These are phyloP conservation scores for Rugosomyces carneus DNA, from an alignment of 1,284 basidiomycete species.

Conservation along the genomic window DNA sequence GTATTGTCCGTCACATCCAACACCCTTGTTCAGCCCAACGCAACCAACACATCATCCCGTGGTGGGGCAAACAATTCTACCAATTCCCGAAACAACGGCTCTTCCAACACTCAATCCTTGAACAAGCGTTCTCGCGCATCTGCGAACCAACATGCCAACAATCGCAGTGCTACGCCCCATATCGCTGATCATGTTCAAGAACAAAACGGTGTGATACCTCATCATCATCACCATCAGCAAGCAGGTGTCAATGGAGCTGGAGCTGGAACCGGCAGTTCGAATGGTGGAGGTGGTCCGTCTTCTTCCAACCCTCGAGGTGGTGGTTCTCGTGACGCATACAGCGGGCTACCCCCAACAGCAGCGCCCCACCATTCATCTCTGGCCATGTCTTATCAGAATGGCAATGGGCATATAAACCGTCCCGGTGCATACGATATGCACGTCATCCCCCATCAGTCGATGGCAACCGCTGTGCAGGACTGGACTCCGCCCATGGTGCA, in stretches of 20 bases:
- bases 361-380: constrained; percentile 25
- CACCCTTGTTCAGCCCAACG: constrained; percentile 26
- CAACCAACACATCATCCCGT: constrained; percentile 23
- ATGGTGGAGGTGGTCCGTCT: background rate
- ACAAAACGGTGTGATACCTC: constrained; percentile 16
- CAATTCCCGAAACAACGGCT: constrained; percentile 23
- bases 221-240: too few species aligned
- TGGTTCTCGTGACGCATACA: constrained; percentile 18
- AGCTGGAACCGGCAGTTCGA: background rate
- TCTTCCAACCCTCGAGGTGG: constrained; percentile 6
- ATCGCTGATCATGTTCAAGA: constrained; percentile 18
- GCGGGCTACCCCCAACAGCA: constrained; percentile 14
- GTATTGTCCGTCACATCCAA: constrained; percentile 63
- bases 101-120: constrained; percentile 8
- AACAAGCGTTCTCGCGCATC: constrained; percentile 19
- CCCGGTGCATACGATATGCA: constrained; percentile 30
- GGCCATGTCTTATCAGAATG: constrained; percentile 23
- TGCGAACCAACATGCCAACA: constrained; percentile 17
- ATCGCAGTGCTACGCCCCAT: constrained; percentile 25
- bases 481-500: constrained; percentile 41
- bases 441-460: constrained; percentile 17
- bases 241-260: constrained; percentile 1
- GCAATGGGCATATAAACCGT: constrained; percentile 15
- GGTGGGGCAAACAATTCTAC: constrained; percentile 23
- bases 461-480: constrained; percentile 21